phyloP scores from a whole-genome alignment of 192 early-diverging fungal genomes.

The Backusella psychrophila region DNA sequence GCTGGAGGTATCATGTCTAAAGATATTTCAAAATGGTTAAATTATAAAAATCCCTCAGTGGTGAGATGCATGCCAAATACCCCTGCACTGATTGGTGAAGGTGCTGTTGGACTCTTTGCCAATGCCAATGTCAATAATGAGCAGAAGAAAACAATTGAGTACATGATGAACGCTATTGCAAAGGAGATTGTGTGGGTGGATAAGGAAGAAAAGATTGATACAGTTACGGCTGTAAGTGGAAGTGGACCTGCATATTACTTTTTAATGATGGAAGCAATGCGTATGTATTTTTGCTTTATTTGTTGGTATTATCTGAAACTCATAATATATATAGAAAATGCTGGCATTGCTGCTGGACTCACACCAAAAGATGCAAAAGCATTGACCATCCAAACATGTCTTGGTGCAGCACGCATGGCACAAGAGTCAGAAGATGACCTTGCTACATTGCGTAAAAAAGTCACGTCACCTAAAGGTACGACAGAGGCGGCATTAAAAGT shows the following conservation, averaged over 20 bases:
- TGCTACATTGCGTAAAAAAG: constrained; percentile 76
- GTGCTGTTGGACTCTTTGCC: constrained; percentile 85
- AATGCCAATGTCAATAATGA: constrained; percentile 49
- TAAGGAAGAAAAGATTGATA: constrained; percentile 71
- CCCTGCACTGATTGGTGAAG: constrained; percentile 83
- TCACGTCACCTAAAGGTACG: constrained; percentile 93
- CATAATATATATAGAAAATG: constrained; percentile 72
- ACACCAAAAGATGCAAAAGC: constrained; percentile 66
- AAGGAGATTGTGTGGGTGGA: constrained; percentile 83
- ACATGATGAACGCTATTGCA: constrained; percentile 72
- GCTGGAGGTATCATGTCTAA: constrained; percentile 79
- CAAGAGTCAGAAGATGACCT: constrained; percentile 63
- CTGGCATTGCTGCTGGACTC: constrained; percentile 75
- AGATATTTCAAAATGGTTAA: constrained; percentile 78
- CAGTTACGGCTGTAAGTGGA: constrained; percentile 83
- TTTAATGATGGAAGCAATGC: constrained; percentile 85
- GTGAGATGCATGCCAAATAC: constrained; percentile 96
- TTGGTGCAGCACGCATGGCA: constrained; percentile 89
- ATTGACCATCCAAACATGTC: constrained; percentile 88
- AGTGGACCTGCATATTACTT: constrained; percentile 97
- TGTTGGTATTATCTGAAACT: background rate
- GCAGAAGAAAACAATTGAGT: constrained; percentile 68
- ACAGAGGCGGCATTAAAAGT: constrained; percentile 86
- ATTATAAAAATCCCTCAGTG: constrained; percentile 30
- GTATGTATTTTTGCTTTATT: constrained; percentile 18